phyloP scores from a whole-genome alignment of 192 early-diverging fungal species.

The Coemansia sp. region DNA sequence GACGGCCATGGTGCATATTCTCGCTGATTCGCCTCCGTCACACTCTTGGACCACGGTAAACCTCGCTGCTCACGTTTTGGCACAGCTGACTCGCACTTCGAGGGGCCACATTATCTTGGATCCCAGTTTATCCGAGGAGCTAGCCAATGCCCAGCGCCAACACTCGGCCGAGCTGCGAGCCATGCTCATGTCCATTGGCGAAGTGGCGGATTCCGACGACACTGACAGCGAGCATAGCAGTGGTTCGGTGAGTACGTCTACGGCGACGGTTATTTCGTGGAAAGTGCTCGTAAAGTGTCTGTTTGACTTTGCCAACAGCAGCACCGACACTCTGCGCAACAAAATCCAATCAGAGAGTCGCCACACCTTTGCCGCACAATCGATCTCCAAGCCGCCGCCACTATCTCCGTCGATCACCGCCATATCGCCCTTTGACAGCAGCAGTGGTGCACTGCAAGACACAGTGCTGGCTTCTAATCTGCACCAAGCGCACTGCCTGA shows the following conservation, averaged over 20 bases:
- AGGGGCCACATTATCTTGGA: constrained; percentile 26
- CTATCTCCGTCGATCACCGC: not conserved
- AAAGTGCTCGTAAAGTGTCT: constrained; percentile 39
- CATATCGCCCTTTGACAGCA: not conserved
- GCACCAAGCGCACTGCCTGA: not conserved
- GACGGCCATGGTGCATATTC: constrained; percentile 36
- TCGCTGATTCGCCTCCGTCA: constrained; percentile 22
- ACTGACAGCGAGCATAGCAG: not conserved
- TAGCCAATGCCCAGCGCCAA: constrained; percentile 17
- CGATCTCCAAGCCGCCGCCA: not conserved
- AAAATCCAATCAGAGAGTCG: constrained; percentile 37
- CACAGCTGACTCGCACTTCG: constrained; percentile 18
- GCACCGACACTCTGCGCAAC: constrained; percentile 22
- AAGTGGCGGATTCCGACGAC: not conserved
- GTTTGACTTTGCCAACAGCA: constrained; percentile 41
- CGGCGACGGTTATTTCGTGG: constrained; percentile 13
- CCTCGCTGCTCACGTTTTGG: constrained; percentile 32
- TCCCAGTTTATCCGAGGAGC: constrained; percentile 15
- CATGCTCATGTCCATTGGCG: constrained; percentile 15
- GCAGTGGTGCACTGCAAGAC: not conserved
- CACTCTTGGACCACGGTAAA: constrained; percentile 36
- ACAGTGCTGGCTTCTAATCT: not conserved
- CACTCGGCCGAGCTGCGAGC: constrained; percentile 41
- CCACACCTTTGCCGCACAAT: constrained; percentile 14
- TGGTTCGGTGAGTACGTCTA: not conserved